phyloP scores from a whole-genome alignment of 2,329 filamentous ascomycete species.

The Colletotrichum lupini region DNA sequence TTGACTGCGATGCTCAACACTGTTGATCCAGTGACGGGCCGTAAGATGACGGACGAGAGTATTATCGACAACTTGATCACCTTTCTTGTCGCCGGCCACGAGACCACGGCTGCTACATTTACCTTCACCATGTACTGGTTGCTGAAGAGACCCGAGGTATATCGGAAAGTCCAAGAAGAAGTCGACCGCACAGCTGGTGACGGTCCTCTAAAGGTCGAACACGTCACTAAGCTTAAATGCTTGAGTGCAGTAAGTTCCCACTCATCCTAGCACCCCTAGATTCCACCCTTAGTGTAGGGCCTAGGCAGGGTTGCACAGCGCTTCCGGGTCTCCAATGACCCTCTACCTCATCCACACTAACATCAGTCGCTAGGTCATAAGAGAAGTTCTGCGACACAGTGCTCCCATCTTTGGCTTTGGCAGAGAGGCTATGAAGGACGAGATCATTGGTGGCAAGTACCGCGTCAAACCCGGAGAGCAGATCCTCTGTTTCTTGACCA shows the following conservation, averaged over 20 bases:
- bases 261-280: neutral
- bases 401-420: conserved; percentile 41
- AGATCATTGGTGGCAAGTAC: conserved; percentile 66
- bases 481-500: conserved; percentile 56
- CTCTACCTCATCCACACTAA: conserved; percentile 7
- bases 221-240: conserved; percentile 72
- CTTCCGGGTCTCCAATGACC: neutral
- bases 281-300: fast-evolving
- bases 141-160: conserved; percentile 69
- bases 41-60: conserved; percentile 66
- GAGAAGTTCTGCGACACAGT: conserved; percentile 59
- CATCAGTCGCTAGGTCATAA: conserved; percentile 51
- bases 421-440: conserved; percentile 49
- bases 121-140: conserved; percentile 75
- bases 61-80: conserved; percentile 77
- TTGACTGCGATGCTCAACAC: conserved; percentile 75
- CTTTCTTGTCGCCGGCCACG: conserved; percentile 74
- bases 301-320: neutral
- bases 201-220: conserved; percentile 64
- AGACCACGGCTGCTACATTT: conserved; percentile 75
- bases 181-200: conserved; percentile 73
- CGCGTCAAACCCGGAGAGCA: conserved; percentile 56
- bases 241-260: conserved; percentile 59
- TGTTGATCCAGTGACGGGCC: conserved; percentile 71
- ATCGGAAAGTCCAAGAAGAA: conserved; percentile 72